Base-by-base conservation (phyloP, 225 moss, liverwort and hornwort species). In the Sphagnum tenellum region DNA sequence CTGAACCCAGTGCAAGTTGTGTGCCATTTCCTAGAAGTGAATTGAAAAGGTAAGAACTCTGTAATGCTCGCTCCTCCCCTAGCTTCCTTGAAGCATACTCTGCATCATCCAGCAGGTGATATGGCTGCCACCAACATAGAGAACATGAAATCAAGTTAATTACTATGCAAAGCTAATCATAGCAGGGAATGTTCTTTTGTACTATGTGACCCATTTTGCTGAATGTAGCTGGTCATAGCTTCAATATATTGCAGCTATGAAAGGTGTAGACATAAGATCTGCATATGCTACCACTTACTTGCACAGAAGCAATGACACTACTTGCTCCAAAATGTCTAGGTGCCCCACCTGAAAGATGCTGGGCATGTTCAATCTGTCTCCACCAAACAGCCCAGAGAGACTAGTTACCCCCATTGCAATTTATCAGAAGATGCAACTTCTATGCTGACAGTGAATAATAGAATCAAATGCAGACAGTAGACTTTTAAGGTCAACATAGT, bases 231-330 rank as follows among this genome's bases (percentile, higher is more conserved):
- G 29, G 29, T 29, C 29, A 29, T 0, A 29, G 29, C 29, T 29
- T 29, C 29, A 29, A 29, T 29, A 29, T 29, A 29, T 29, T 29
- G 29, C 29, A 29, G 29, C 29, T 29, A 29, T 1, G 29, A 29
- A 29, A 29, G 29, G 29, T 29, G 29, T 29, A 29, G 29, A 29
- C 29, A 29, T 29, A 29, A 29, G 29, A 29, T 1, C 29, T 29
- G 12, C 14, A 60, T 5, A 60, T 6, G 59, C 2, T 45, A 66
- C 14, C n/a, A n/a, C 67, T 62, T 71, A 85, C 90, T 75, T 94
- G 91, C 83, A 91, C 83, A 12, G 91, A 91, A 55, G 91, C 94
- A 67, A 94, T 82, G 13, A 89, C 78, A 48, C 86, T 80, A 72
- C 75, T 87, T 48, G 76, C 75, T 64, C 71, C 86, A 54, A 89